Evolutionary conservation across 257 asterid species (phyloP).

Genomic region (Nicotiana paniculata): DNA sequence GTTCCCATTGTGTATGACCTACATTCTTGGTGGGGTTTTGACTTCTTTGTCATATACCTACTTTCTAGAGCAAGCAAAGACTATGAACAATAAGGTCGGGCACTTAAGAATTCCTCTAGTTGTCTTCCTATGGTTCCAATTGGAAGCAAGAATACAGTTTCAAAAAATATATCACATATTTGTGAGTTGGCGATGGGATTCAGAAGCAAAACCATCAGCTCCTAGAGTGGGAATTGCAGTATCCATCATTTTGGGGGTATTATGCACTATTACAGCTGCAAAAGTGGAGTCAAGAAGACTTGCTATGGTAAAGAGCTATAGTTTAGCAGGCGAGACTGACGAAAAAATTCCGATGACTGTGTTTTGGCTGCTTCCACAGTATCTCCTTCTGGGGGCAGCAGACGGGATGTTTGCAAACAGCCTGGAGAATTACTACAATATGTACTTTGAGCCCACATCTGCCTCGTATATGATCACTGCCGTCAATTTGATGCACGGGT

Average conservation of each 20-base stretch:
- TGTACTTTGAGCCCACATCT: constrained; percentile 29
- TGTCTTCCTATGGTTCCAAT: constrained; percentile 21
- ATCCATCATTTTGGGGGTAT: constrained; percentile 33
- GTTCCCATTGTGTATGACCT: constrained; percentile 50
- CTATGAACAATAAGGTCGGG: constrained; percentile 44
- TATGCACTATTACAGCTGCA: constrained; percentile 54
- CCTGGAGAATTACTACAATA: constrained; percentile 14
- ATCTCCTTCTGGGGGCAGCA: constrained; percentile 35
- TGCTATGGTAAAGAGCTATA: constrained; percentile 16
- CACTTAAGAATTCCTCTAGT: constrained; percentile 39
- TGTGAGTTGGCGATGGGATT: not conserved
- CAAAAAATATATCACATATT: not conserved
- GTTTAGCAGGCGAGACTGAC: constrained; percentile 26
- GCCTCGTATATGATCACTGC: constrained; percentile 14
- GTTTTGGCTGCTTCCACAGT: constrained; percentile 47
- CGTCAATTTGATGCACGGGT: constrained; percentile 27
- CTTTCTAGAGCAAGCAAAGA: constrained; percentile 56
- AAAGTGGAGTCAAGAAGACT: constrained; percentile 37
- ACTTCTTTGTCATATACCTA: constrained; percentile 51
- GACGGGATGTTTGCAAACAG: constrained; percentile 29
- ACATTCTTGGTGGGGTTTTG: constrained; percentile 41
- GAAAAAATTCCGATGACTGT: constrained; percentile 30
- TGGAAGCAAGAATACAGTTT: not conserved
- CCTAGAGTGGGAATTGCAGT: constrained; percentile 36
- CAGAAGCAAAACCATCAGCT: not conserved